Evolutionary conservation across 2,329 filamentous ascomycete genomes (phyloP), one percentile per base, ranked within the genome.

Genomic region (Boeremia lycopersici): DNA sequence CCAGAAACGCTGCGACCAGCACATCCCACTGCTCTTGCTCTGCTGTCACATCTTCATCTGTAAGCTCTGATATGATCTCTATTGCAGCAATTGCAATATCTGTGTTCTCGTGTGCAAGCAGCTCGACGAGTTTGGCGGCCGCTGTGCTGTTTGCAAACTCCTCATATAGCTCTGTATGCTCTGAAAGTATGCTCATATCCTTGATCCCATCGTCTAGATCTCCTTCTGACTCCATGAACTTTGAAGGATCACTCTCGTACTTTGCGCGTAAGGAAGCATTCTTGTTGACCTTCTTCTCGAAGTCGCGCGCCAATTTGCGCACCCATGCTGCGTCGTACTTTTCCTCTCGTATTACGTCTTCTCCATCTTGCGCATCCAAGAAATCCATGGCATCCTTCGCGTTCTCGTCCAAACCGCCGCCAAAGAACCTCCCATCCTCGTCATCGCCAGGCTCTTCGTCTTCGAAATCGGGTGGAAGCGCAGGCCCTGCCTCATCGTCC

Each of bases 371-470:
- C 53, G 84, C 80, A 59, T 97, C 91, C 59, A 99, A 86, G 70
- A 89, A 98, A 75, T 98, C 90, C 68, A 99, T 83, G 17, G 95
- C 90, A 64, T 92, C 85, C 2, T 87, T 88, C 62, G 96, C 91
- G 62, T 91, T 84, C 53, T 87, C 83, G 25, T 89, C 91, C 65
- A 99, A 89, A 30, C 95, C 95, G 48, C 92, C 90, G 38, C 93
- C 95, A 67, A 97, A 99, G 79, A 99, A 99, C 10, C 95, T 88
- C 1, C 93, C 95, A 61, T 96, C 95, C 48, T 96, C 91, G 65
- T 96, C 93, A 49, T 76, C 73, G 10, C 84, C 83, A 29, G 74
- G 77, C 45, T 83, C 82, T 42, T 84, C 84, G 31, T 82, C 78
- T 48, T 81, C 82, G 25, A 84, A 79, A 59, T 85, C 84, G 12